Evolutionary conservation across 768 basidiomycete genomes (phyloP), one percentile per base, ranked within the genome.

Genomic region (Pulveroboletus sp.): DNA sequence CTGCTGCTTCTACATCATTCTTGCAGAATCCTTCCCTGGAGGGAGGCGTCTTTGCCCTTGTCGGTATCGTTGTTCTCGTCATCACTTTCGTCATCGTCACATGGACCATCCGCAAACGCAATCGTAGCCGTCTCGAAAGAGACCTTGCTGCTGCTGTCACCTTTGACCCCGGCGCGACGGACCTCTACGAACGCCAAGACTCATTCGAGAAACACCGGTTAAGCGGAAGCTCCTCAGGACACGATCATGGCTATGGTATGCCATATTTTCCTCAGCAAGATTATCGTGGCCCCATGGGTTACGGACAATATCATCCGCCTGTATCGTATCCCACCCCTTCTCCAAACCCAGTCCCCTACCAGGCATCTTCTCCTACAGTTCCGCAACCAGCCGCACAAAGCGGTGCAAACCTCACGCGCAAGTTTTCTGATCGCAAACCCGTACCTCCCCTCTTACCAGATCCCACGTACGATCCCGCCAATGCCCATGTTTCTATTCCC

Each of bases 1-100:
- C 55, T 19, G 16, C 66, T 3, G 40, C 60, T 14, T 34, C 62
- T n/a, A 57, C 64, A 9, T 58, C 73, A 11, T 89, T 90, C 68
- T 61, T 88, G 32, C 66, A 80, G 49, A 84, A 88, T 66, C 85
- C 81, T 64, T 70, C 77, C n/a, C 70, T 82, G n/a, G 76, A 79
- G 35, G 79, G 79, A 7, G 65, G 77, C 9, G 74, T 87, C 14
- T 84, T 88, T 49, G 66, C 74, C 25, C 43, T 82, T 17, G 71
- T 73, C 34, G 83, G 78, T 13, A 43, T 84, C 33, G 54, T 75
- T 25, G 76, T 57, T 2, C 72, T 84, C 37, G 52, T 77, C 39
- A 38, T 80, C 45, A 35, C 85, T 46, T 60, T 81, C 47, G 45
- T 71, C 27, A 17, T 75, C 19, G 62, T 69, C 12, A 80, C 79